Percentiles rank a stretch among this genome's conserved stretches.
Evolutionary conservation across 306 rosid genomes (phyloP).

Genomic region (Acacia acuminata): DNA sequence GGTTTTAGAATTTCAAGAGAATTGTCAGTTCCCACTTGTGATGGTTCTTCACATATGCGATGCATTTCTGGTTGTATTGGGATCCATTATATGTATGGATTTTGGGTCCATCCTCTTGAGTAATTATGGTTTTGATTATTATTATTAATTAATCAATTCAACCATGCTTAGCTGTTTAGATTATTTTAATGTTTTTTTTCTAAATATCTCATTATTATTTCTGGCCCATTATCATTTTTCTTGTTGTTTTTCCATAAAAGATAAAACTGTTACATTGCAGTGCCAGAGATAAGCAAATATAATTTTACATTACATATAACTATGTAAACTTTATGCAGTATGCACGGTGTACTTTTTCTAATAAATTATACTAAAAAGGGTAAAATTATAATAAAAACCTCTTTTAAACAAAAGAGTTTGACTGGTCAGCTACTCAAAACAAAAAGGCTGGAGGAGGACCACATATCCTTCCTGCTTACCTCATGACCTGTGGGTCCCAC

Average conservation of each 20-base stretch:
- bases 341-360: background rate
- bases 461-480: background rate
- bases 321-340: background rate
- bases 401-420: constrained; percentile 2
- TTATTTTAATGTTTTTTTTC: background rate
- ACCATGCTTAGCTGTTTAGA: constrained; percentile 12
- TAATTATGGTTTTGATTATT: constrained; percentile 5
- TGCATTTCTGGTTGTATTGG: constrained; percentile 24
- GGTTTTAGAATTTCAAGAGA: constrained; percentile 27
- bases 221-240: background rate
- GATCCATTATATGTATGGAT: constrained; percentile 25
- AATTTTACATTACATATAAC: too few species aligned
- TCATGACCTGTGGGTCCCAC: background rate
- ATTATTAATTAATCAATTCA: background rate
- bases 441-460: constrained; percentile 28
- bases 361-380: background rate
- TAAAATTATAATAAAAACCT: background rate
- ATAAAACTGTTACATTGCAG: background rate
- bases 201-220: background rate
- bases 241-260: background rate
- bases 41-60: constrained; percentile 1
- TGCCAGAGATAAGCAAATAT: background rate
- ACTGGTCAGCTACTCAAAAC: constrained; percentile 41
- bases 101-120: background rate
- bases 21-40: constrained; percentile 1